Evolutionary conservation across 345 rosid species (phyloP).

Genomic region (Rubroshorea leprosula): DNA sequence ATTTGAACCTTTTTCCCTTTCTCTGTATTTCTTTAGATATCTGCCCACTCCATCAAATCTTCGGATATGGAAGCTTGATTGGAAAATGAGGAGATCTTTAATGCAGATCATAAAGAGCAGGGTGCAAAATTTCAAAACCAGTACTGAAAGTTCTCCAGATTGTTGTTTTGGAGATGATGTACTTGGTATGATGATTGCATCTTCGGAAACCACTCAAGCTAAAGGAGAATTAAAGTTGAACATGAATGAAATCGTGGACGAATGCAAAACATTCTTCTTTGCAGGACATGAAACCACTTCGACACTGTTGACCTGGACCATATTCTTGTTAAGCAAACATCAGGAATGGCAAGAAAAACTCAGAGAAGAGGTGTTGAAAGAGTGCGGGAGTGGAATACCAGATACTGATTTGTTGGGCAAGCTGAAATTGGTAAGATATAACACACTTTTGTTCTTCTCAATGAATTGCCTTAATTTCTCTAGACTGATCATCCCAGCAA

Average conservation of each 20-base stretch:
- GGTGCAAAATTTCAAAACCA: conserved; percentile 10
- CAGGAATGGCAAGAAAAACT: conserved; percentile 56
- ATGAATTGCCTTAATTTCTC: neutral
- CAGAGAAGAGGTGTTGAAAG: conserved; percentile 41
- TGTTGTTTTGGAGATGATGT: conserved; percentile 33
- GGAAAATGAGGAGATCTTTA: conserved; percentile 24
- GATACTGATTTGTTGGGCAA: conserved; percentile 33
- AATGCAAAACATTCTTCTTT: conserved; percentile 59
- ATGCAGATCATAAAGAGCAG: conserved; percentile 26
- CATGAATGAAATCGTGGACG: conserved; percentile 46
- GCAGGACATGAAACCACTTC: conserved; percentile 42
- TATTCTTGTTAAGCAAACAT: conserved; percentile 42
- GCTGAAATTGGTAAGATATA: conserved; percentile 33
- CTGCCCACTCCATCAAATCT: conserved; percentile 39
- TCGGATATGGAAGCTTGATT: conserved; percentile 41
- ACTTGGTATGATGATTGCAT: conserved; percentile 34
- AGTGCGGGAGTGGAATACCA: conserved; percentile 35
- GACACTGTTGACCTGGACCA: conserved; percentile 48
- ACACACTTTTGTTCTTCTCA: neutral
- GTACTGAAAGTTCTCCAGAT: conserved; percentile 1
- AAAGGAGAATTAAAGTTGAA: conserved; percentile 18
- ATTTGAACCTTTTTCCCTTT: neutral
- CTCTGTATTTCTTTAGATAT: conserved; percentile 24
- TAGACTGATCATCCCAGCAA: neutral
- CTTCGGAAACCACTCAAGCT: conserved; percentile 11